Conservation (phyloP, 805 yeast species). For the Lipomyces kockii region DNA sequence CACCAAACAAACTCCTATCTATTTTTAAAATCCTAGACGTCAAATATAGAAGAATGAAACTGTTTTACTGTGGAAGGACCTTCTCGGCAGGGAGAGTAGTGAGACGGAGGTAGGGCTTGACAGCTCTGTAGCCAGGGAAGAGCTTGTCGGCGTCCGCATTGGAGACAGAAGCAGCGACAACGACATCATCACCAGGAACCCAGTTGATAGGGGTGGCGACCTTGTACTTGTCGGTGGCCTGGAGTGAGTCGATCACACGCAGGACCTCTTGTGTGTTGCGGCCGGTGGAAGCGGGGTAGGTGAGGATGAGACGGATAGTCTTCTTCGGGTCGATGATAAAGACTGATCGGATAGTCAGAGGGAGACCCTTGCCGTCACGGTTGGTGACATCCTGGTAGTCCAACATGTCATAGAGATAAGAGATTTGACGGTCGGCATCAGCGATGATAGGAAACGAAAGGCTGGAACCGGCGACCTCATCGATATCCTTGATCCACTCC, state of each 20-base stretch:
- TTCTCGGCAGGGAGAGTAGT: constrained; percentile 46
- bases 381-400: constrained; percentile 85
- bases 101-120: constrained; percentile 90
- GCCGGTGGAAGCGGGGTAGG: constrained; percentile 94
- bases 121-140: constrained; percentile 85
- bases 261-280: constrained; percentile 93
- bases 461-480: constrained; percentile 71
- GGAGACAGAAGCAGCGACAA: constrained; percentile 86
- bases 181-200: constrained; percentile 78
- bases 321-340: constrained; percentile 90
- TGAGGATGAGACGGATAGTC: constrained; percentile 82
- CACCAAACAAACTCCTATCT: neutral
- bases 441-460: constrained; percentile 90
- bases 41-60: neutral
- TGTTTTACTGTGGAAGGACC: constrained; percentile 12
- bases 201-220: constrained; percentile 87
- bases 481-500: constrained; percentile 91
- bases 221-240: constrained; percentile 83
- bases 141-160: constrained; percentile 82
- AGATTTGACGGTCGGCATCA: constrained; percentile 82
- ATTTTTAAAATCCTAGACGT: neutral
- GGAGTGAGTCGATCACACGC: constrained; percentile 89
- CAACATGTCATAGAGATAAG: constrained; percentile 83
- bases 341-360: constrained; percentile 91
- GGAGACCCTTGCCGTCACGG: constrained; percentile 71